Evolutionary conservation across 768 basidiomycete species (phyloP), one percentile per base, ranked within the genome.

Genomic region (Pleurotus citrinopileatus): DNA sequence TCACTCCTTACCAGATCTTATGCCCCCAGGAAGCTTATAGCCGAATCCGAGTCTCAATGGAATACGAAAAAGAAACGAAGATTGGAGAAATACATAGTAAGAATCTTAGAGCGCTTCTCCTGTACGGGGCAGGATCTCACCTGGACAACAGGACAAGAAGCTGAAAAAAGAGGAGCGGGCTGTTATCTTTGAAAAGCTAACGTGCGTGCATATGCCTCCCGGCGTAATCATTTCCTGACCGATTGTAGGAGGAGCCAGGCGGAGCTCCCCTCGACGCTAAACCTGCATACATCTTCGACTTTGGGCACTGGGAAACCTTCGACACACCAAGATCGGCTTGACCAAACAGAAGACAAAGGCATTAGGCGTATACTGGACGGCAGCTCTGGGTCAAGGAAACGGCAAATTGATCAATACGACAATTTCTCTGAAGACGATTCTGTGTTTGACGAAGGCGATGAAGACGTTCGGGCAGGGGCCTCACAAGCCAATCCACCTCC

Each of bases 81-180:
- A 50, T 72, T 98, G 3, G 95, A 98, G 58, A 91, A 91, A 58
- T 98, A 94, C 63, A 94, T 98, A 61, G 93, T 92, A 53, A 62
- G 87, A 70, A 19, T 25, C 10, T 38, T 40, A 3, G 9, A 36
- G 37, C 32, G 10, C 15, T 50, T 44, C 13, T 38, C 6, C 13
- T 26, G 17, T n/a, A n/a, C n/a, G n/a, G n/a, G n/a, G n/a, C n/a
- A n/a, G n/a, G n/a, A n/a, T n/a, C n/a, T n/a, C n/a, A n/a, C 53
- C 17, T n/a, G 15, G 51, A 25, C 37, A 54, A 44, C 57, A 94
- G 92, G 89, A 92, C 46, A 94, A 94, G 72, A 95, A 95, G 69
- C 72, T 96, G 44, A 92, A 89, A 70, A 91, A 94, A 66, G 94
- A 97, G 63, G 91, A 92, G 57, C 82, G 94, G 42, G 63, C 82